Evolutionary conservation across 2,329 filamentous ascomycete genomes (phyloP), one percentile per base, ranked within the genome.

Genomic region (Mycocentrospora acerina): DNA sequence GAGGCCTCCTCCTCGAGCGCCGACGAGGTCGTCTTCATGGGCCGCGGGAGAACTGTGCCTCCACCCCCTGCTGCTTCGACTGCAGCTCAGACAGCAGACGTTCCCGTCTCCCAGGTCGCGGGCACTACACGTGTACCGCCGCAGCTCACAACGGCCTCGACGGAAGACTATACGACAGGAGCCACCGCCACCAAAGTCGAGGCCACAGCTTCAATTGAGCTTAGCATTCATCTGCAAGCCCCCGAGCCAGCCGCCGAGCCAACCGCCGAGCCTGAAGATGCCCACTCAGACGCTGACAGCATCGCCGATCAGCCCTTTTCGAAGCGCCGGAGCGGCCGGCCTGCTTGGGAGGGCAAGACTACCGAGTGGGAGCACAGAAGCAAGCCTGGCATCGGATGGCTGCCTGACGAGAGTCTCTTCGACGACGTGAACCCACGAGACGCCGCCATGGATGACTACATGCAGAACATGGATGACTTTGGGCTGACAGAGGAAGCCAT

Each of bases 361-460:
- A 60, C 57, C 2, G 35, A 48, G 15, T 68, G 66, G 66, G 52
- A 47, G 19, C 58, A 60, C 24, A 44, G 55, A n/a, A 64, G 60
- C 28, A 68, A 67, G 41, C 62, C 62, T 3, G 57, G 60, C 2
- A 48, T 67, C 14, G 66, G 64, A 17, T 68, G 66, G 66, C 40
- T 60, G 26, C 63, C 61, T 28, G 37, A 32, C 8, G 19, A 37
- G 12, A 43, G 51, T 17, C 55, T 54, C 12, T 51, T 55, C 4
- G 35, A 48, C 19, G 25, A 62, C 8, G 42, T 46, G 2, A 46
- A 60, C 26, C 44, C 53, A 16, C 50, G 42, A 9, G 50, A 59
- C 29, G 53, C 55, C 2, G 71, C 82, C 28, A 68, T 83, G 51
- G 77, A 79, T 1, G 86, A 90, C 55, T 90, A 90, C 53, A 83